Evolutionary conservation across 306 rosid genomes (phyloP), one percentile per base, ranked within the genome.

Genomic region (Ceratonia siliqua): DNA sequence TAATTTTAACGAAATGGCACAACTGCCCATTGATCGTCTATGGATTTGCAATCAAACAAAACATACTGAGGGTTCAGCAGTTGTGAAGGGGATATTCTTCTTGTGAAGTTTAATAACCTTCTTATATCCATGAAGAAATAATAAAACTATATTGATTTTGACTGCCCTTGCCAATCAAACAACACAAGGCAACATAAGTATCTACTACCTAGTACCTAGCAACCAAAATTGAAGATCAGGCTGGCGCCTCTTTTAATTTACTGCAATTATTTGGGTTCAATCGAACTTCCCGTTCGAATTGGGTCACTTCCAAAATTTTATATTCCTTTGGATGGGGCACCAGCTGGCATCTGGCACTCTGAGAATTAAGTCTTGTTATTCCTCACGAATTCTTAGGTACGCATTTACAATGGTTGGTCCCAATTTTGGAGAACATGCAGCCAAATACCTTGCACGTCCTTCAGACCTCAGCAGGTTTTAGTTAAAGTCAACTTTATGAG

Each of bases 11-110:
- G 73, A 82, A 85, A 88, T 85, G 93, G 15, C 96, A 17, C 7
- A 82, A 83, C 14, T 88, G 82, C 82, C 94, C 96, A 25, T 21
- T 52, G 49, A 24, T 66, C 54, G 11, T 68, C 48, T 18, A 4
- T 15, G 46, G 63, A 68, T 76, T 80, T 82, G 25, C 65, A 22
- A 76, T 38, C 59, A 70, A 46, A 58, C 62, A 61, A 33, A 48
- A 72, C 59, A 45, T 25, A 45, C 22, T 52, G 36, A 67, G 46
- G 53, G 53, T 78, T 25, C 46, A 39, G 72, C 50, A 52, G 41
- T 49, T 20, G 46, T 65, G 38, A 14, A 1, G 6, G 49, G 5
- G 33, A 33, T 59, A 18, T 38, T 65, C 24, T 61, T 42, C 62
- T 72, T 54, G 57, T 30, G 25, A 32, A 38, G 79, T 62, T 48